Base-by-base conservation (phyloP, 1,284 basidiomycete species). In the Pseudozyma sp. region DNA sequence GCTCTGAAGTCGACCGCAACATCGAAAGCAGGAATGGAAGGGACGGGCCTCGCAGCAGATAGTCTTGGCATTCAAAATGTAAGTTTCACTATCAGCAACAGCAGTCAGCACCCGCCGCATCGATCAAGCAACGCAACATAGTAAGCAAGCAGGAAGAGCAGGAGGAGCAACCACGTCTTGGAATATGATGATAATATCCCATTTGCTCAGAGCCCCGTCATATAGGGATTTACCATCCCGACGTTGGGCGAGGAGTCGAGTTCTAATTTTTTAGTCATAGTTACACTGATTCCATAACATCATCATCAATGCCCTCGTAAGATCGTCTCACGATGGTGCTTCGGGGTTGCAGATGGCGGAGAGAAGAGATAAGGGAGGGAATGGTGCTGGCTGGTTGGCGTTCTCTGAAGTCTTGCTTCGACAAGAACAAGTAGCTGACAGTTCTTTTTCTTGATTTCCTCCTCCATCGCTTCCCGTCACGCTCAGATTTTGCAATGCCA, bases 171-270 rank as follows among this genome's bases (percentile, higher is more conserved):
- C 14, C 12, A 31, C 25, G 25, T 31, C 25, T 31, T 31, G 36
- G 36, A 44, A 60, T 53, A 70, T 64, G 68, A 70, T 70, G 68
- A 70, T 36, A 52, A 43, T 25, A 70, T 70, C 68, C 68, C 68
- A 68, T 56, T 53, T 40, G 58, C 68, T 70, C 68, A 56, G 67
- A 70, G 68, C 68, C 40, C 25, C 31, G 40, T 57, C 57, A 64
- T 3, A n/a, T 49, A 31, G 14, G 65, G 65, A 68, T 38, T 47
- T 68, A 68, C 65, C 65, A 61, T 53, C 53, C 55, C 59, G 31
- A 45, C 50, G 54, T 36, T 21, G 35, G 21, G 68, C 68, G 40
- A 70, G 68, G 61, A 70, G 61, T 57, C 18, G 55, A 47, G 60
- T 57, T 58, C 51, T 35, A 36, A 19, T 39, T 39, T 55, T 65